These are phyloP conservation scores for Lophiotrema nucula DNA, from an alignment of 495 filamentous ascomycete species.

Conservation along the genomic window DNA sequence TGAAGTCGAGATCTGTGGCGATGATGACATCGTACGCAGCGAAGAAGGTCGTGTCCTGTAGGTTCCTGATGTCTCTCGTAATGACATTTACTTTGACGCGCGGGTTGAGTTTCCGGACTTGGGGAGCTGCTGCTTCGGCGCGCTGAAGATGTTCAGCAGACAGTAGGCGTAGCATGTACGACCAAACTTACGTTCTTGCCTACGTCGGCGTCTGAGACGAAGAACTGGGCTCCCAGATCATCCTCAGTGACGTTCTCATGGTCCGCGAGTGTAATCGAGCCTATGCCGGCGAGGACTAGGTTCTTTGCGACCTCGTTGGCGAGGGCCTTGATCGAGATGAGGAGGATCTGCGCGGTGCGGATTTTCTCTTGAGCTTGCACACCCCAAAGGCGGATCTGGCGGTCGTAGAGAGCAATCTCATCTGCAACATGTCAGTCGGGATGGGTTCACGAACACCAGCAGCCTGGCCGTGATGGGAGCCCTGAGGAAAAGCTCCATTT, in stretches of 20 bases:
- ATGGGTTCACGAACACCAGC: background rate
- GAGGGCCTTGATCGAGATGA: conserved; percentile 85
- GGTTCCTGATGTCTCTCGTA: conserved; percentile 59
- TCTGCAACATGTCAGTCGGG: conserved; percentile 52
- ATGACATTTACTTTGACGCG: conserved; percentile 76
- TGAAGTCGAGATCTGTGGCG: conserved; percentile 80
- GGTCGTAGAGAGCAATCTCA: conserved; percentile 96
- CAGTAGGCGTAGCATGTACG: no score
- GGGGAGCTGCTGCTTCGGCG: conserved; percentile 75
- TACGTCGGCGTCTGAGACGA: conserved; percentile 68
- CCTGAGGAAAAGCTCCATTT: no score
- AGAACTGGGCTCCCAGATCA: conserved; percentile 88
- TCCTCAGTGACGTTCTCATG: conserved; percentile 71
- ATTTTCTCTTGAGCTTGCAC: conserved; percentile 88
- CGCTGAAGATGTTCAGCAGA: conserved; percentile 51
- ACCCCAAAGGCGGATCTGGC: conserved; percentile 98
- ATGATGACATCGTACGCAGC: conserved; percentile 79
- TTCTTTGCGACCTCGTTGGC: conserved; percentile 96
- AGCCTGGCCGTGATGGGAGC: no score
- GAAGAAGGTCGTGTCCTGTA: conserved; percentile 66
- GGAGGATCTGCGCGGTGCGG: conserved; percentile 84
- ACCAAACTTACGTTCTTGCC: conserved; percentile 75
- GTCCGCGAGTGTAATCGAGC: conserved; percentile 86
- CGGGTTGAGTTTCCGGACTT: conserved; percentile 83
- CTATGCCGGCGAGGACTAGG: conserved; percentile 90